phyloP scores from a whole-genome alignment of 2,329 filamentous ascomycete species.

The Plectosphaerella cucumerina region DNA sequence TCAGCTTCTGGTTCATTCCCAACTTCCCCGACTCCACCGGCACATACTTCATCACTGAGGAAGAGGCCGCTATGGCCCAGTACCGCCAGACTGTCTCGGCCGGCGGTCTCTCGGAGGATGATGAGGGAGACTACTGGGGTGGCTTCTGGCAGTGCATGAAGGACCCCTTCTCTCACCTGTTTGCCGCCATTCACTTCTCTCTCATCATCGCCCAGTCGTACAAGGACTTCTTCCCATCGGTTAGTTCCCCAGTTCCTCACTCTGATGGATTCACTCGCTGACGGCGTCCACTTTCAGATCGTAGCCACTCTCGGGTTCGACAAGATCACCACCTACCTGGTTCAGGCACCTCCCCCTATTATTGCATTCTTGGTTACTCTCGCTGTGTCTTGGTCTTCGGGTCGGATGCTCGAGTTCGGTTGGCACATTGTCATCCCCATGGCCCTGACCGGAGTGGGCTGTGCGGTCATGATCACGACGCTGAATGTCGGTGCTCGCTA shows the following conservation, averaged over 20 bases:
- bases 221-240: slow-evolving; percentile 39
- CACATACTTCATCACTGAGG: slow-evolving; percentile 26
- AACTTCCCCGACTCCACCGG: slow-evolving; percentile 30
- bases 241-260: slow-evolving; percentile 2
- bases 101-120: slow-evolving; percentile 28
- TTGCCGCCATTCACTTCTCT: slow-evolving; percentile 32
- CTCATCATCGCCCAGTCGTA: slow-evolving; percentile 38
- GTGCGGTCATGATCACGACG: slow-evolving; percentile 36
- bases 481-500: slow-evolving; percentile 36
- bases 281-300: slow-evolving; percentile 18
- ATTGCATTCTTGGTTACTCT: slow-evolving; percentile 35
- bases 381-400: slow-evolving; percentile 31
- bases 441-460: slow-evolving; percentile 28
- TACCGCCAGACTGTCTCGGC: slow-evolving; percentile 28
- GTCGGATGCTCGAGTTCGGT: slow-evolving; percentile 30
- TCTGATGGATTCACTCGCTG: neutral
- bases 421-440: slow-evolving; percentile 36
- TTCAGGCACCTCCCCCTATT: slow-evolving; percentile 35
- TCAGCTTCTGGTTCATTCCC: slow-evolving; percentile 29
- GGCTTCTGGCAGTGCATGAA: slow-evolving; percentile 26
- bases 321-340: slow-evolving; percentile 28
- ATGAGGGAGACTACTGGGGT: slow-evolving; percentile 32
- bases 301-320: slow-evolving; percentile 21
- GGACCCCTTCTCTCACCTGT: slow-evolving; percentile 33
- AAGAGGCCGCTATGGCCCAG: slow-evolving; percentile 33